These are phyloP conservation scores for Suhomyces sp. DNA, from an alignment of 805 yeast genomes.

Conservation along the genomic window DNA sequence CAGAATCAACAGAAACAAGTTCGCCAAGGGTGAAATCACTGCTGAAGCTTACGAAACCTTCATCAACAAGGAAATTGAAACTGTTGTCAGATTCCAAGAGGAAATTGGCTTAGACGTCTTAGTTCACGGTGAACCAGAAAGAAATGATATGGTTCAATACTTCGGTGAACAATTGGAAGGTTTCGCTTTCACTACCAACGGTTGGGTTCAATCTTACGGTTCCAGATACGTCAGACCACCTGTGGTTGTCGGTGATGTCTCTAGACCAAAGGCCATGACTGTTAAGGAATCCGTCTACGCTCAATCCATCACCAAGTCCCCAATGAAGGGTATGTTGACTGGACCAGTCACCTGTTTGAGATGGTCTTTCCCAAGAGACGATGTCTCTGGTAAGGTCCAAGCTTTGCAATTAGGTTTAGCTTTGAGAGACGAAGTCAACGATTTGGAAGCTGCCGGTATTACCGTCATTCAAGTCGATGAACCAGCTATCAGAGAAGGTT, in stretches of 20 bases:
- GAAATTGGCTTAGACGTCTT: conserved; percentile 97
- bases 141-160: conserved; percentile 99
- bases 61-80: conserved; percentile 95
- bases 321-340: conserved; percentile 99
- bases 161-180: conserved; percentile 99
- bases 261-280: conserved; percentile 98
- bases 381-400: conserved; percentile 88
- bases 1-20: conserved; percentile 97
- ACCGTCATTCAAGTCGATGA: conserved; percentile 98
- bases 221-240: conserved; percentile 99
- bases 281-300: conserved; percentile 99
- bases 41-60: conserved; percentile 94
- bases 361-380: conserved; percentile 99
- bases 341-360: conserved; percentile 99
- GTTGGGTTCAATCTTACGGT: conserved; percentile 99
- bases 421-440: conserved; percentile 96
- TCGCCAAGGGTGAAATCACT: conserved; percentile 93
- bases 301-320: conserved; percentile 91
- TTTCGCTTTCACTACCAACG: conserved; percentile 96
- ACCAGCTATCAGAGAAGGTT: conserved; percentile 99
- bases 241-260: conserved; percentile 97
- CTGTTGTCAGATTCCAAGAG: conserved; percentile 98
- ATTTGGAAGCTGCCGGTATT: conserved; percentile 97
- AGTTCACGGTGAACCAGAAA: conserved; percentile 99
- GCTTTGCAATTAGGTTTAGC: conserved; percentile 97